These are phyloP conservation scores for Penicillium sp. DNA, from an alignment of 2,329 filamentous ascomycete genomes.

Conservation along the genomic window DNA sequence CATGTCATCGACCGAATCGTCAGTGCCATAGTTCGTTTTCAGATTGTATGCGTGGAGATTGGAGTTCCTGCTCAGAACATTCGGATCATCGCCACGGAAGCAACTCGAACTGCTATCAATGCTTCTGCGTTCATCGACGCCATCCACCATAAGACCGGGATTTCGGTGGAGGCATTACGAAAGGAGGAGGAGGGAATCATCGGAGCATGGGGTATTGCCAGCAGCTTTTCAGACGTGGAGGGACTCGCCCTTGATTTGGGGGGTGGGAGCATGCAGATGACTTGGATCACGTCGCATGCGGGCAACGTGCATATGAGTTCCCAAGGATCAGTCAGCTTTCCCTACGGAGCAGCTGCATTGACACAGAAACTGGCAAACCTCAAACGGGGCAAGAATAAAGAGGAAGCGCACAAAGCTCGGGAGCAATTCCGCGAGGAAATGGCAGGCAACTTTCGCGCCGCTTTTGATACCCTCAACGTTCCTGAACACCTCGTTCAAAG, in stretches of 20 bases:
- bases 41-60: conserved; percentile 66
- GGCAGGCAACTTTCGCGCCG: conserved; percentile 55
- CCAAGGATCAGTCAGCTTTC: conserved; percentile 61
- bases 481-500: conserved; percentile 54
- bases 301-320: conserved; percentile 55
- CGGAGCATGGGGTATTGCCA: conserved; percentile 79
- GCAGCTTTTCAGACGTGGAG: conserved; percentile 66
- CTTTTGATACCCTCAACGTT: conserved; percentile 59
- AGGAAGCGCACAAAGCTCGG: conserved; percentile 45
- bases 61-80: conserved; percentile 63
- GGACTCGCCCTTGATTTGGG: conserved; percentile 84
- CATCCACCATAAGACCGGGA: conserved; percentile 63
- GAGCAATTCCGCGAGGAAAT: conserved; percentile 45
- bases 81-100: conserved; percentile 81
- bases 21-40: conserved; percentile 67
- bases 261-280: conserved; percentile 67
- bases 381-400: conserved; percentile 37
- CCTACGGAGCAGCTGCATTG: conserved; percentile 67
- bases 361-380: conserved; percentile 55
- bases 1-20: conserved; percentile 65
- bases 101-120: conserved; percentile 76
- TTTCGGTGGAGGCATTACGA: conserved; percentile 69
- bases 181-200: conserved; percentile 78
- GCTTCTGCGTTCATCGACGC: conserved; percentile 65
- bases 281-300: conserved; percentile 59